Evolutionary conservation across 2,329 filamentous ascomycete genomes (phyloP).

Genomic region (Calycina herbarum): DNA sequence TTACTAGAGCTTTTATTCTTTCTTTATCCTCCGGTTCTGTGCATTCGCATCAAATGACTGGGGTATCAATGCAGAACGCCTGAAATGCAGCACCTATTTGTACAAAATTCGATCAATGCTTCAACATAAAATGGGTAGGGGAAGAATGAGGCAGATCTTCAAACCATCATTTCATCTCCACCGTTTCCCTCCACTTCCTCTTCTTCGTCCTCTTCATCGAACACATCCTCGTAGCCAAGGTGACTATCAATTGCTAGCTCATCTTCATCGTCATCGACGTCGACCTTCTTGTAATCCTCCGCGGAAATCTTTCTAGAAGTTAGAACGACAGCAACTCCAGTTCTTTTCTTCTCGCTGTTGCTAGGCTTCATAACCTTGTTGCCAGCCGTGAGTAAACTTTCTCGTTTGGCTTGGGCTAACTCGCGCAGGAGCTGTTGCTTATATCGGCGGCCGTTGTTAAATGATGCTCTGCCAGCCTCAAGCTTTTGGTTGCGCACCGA

Average conservation of each 20-base stretch:
- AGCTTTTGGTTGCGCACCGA: slow-evolving; percentile 52
- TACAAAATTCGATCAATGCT: neutral
- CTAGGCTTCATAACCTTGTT: neutral
- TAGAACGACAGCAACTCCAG: neutral
- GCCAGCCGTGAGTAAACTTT: neutral
- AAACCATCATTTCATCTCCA: neutral
- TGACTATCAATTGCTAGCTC: neutral
- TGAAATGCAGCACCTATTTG: neutral
- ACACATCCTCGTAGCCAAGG: neutral
- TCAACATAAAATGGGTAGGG: neutral
- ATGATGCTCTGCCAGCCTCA: slow-evolving; percentile 43
- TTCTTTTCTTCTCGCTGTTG: neutral
- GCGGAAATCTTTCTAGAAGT: neutral
- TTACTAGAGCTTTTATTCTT: neutral
- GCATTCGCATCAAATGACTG: slow-evolving; percentile 1
- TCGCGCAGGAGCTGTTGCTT: slow-evolving; percentile 7
- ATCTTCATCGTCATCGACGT: neutral
- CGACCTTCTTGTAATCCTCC: neutral
- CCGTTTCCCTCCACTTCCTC: neutral
- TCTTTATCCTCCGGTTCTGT: neutral
- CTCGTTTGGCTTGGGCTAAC: neutral
- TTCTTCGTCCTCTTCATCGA: neutral
- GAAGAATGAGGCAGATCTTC: neutral
- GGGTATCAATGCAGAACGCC: neutral
- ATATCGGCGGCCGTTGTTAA: slow-evolving; percentile 31